Evolutionary conservation across 257 asterid genomes (phyloP), one percentile per base, ranked within the genome.

Genomic region (Plectranthus barbatus): DNA sequence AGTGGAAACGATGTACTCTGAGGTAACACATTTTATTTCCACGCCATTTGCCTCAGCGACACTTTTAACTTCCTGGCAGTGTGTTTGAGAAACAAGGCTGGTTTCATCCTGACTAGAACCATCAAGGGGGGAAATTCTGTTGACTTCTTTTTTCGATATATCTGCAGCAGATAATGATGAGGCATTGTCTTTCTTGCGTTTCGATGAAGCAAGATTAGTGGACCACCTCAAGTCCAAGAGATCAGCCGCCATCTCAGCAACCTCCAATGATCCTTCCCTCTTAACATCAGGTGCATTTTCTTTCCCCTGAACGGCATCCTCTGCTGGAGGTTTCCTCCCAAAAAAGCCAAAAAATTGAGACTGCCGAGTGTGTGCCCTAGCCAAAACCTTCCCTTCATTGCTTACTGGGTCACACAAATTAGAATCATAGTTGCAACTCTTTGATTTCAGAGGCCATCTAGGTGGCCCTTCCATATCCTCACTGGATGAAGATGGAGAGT

Each of bases 241-340:
- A 84, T 92, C 91, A 71, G 96, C 97, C 31, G 97, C 97, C 67
- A 81, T 84, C 81, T 90, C 87, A 64, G 99, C 99, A 61, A 89
- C 83, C 72, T 87, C 94, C 80, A 90, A 55, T 2, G 96, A 84
- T 12, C 83, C 86, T 7, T 73, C 56, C 70, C 84, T 71, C 54
- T 49, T 68, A 56, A 60, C 76, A 56, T 57, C 73, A 18, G 68
- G 47, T 41, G 42, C 68, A 36, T 54, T 50, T 31, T 72, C 79
- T 41, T 78, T 81, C 67, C 34, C 72, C 12, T 33, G 68, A 63
- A 26, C 37, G 19, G 48, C 69, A 11, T 58, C 79, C 41, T 64
- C 76, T 53, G 69, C 64, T 24, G 68, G 9, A 4, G 93, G 56
- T 31, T 67, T 78, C 66, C 82, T 78, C 74, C 97, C 94, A 53